A percentile compares a stretch with the other conserved stretches of the same genome.
Conservation (phyloP, 2,329 filamentous ascomycete species). For the Penicillium occitanis region DNA sequence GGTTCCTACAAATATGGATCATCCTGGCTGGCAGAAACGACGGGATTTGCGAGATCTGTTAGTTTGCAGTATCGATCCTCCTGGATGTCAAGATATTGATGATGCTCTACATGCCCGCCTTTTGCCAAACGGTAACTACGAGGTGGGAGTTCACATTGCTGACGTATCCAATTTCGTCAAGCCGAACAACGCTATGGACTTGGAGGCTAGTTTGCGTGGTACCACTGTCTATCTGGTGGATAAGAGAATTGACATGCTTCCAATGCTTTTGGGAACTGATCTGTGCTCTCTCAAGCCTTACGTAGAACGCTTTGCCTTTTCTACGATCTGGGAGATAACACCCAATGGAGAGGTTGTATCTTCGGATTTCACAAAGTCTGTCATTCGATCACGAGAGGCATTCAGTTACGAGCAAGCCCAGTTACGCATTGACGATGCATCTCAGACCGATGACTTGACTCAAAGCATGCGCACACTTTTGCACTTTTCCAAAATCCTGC, state of each 20-base stretch:
- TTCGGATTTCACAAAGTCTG: conserved; percentile 91
- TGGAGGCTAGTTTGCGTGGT: conserved; percentile 87
- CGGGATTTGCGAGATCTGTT: conserved; percentile 80
- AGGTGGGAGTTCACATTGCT: conserved; percentile 97
- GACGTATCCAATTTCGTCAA: conserved; percentile 99
- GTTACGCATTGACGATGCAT: conserved; percentile 83
- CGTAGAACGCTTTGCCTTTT: conserved; percentile 90
- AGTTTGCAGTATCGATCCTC: conserved; percentile 96
- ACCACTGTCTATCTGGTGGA: conserved; percentile 98
- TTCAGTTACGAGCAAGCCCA: conserved; percentile 98
- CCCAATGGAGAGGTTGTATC: conserved; percentile 80
- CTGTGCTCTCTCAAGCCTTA: conserved; percentile 96
- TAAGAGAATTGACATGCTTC: conserved; percentile 99
- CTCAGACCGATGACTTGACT: conserved; percentile 86
- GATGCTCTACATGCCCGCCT: conserved; percentile 87
- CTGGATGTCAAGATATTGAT: conserved; percentile 96
- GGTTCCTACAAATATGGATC: conserved; percentile 74
- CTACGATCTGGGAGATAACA: conserved; percentile 84
- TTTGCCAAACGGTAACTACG: conserved; percentile 87
- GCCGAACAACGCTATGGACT: conserved; percentile 95
- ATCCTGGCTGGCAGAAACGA: conserved; percentile 83
- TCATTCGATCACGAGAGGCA: conserved; percentile 92
- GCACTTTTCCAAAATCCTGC: conserved; percentile 85
- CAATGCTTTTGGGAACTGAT: conserved; percentile 91
- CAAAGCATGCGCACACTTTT: conserved; percentile 83